Evolutionary conservation across 306 rosid species (phyloP), one percentile per base, ranked within the genome.

Genomic region (Hylodesmum podocarpum): DNA sequence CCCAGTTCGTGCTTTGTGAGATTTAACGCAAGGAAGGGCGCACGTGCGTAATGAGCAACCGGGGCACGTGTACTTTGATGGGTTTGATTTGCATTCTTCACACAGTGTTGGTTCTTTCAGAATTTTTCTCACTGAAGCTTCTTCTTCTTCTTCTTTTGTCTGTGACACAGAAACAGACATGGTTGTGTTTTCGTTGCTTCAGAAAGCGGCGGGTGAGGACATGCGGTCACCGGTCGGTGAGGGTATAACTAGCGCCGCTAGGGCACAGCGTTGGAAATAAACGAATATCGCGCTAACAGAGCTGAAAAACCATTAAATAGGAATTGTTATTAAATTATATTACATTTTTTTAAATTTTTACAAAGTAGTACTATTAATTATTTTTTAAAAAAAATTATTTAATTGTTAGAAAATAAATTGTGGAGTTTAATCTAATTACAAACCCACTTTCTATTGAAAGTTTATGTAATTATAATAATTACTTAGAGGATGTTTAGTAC

Each of bases 11-110:
- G 19, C 73, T 78, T 95, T 95, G 88, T 95, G 99, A 34, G 90
- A 84, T 65, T 95, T 95, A 34, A 95, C 97, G 79, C 98, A 95
- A 14, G 85, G 76, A 9, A 94, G 95, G 73, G 94, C 73, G 67
- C 98, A 96, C 25, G 98, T 88, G 57, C 88, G 90, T n/a, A 79
- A 11, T 33, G 94, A 88, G 84, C 98, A 96, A 33, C 93, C 88
- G 1, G 99, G 99, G 70, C 99, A 96, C 71, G 84, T 92, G 83
- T 91, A 96, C 70, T 88, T 92, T 10, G 85, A 89, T 11, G 89
- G 88, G 21, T 85, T 89, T 2, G 59, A 66, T 78, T 87, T 87
- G 90, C 99, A 96, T 79, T 92, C 97, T 58, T 88, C 86, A 66
- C 99, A 96, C 9, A 75, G 4, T 2, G 46, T 55, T 66, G 65